Evolutionary conservation across 768 basidiomycete species (phyloP), one percentile per base, ranked within the genome.

Genomic region (Chalciporus piperatus): DNA sequence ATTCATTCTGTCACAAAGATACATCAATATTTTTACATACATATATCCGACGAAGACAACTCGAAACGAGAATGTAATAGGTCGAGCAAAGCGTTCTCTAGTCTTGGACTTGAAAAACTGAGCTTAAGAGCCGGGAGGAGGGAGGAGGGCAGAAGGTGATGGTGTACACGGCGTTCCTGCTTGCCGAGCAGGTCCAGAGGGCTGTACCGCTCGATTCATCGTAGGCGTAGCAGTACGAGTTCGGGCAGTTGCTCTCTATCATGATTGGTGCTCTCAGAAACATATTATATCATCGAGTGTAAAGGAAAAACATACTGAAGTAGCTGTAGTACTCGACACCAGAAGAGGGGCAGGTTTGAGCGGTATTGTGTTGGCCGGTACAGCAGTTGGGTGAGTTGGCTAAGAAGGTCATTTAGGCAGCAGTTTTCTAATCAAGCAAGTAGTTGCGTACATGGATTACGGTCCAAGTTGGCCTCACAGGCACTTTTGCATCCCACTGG

Each of bases 341-440:
- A 4, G 78, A 78, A 12, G 71, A 55, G 13, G 82, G 84, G 63
- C 85, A 87, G 0, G 82, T 84, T 10, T 59, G 66, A 1, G 81
- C 66, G 5, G 79, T 82, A 63, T 65, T 68, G 66, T 77, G 71
- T 38, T 62, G 65, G 10, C 86, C 86, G 14, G 77, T 77, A 71
- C 85, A 88, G 66, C 85, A 87, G 60, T 85, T 83, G 5, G 74
- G 66, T 20, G 82, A 83, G 68, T 87, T 77, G 30, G 56, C 81
- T 81, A 44, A 6, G 37, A 23, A 27, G 45, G 37, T 20, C 39
- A 19, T 19, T 58, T 11, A 56, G 48, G 22, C 37, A n/a, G 16
- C 16, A 42, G 44, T 28, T 9, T 11, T 11, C n/a, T 40, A 2
- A 9, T 20, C 6, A 13, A 32, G 7, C 14, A 7, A 27, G 27